Evolutionary conservation across 2,329 filamentous ascomycete species (phyloP).

Genomic region (Purpureocillium takamizusanense): DNA sequence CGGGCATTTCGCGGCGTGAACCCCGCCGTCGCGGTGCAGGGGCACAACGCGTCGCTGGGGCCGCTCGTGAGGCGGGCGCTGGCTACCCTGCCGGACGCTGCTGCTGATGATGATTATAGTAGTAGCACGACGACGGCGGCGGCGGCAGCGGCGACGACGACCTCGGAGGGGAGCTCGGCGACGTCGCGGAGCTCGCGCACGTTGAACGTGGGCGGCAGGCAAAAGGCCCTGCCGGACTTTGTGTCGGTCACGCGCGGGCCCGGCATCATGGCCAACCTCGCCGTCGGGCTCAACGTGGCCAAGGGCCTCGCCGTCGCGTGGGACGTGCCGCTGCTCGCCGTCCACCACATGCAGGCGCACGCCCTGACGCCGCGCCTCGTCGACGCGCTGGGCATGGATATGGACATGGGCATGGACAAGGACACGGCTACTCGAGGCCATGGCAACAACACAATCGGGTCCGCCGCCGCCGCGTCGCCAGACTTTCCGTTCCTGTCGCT

Average conservation of each 20-base stretch:
- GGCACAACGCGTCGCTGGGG: constrained; percentile 65
- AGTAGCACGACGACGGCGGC: constrained; percentile 11
- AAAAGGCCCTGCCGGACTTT: constrained; percentile 58
- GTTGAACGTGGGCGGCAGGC: background rate
- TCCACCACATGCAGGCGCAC: constrained; percentile 98
- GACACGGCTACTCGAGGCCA: background rate
- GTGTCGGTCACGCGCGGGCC: constrained; percentile 86
- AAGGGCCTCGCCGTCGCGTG: constrained; percentile 83
- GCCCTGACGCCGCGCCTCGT: constrained; percentile 78
- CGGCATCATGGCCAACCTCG: constrained; percentile 74
- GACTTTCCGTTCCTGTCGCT: constrained; percentile 79
- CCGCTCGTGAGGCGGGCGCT: constrained; percentile 59
- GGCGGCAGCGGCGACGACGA: constrained; percentile 1
- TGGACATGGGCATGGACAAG: constrained; percentile 1
- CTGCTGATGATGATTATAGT: background rate
- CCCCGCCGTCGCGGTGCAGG: constrained; percentile 64
- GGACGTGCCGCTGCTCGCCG: constrained; percentile 72
- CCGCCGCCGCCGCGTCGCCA: constrained; percentile 25
- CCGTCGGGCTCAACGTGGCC: constrained; percentile 70
- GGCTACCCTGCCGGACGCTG: constrained; percentile 31
- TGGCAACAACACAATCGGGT: background rate
- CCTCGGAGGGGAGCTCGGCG: background rate
- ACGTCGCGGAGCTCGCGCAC: background rate
- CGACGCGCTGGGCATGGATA: constrained; percentile 41
- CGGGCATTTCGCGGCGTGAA: constrained; percentile 68